Conservation (phyloP, 441 rosid species). For the Viola pubescens region DNA sequence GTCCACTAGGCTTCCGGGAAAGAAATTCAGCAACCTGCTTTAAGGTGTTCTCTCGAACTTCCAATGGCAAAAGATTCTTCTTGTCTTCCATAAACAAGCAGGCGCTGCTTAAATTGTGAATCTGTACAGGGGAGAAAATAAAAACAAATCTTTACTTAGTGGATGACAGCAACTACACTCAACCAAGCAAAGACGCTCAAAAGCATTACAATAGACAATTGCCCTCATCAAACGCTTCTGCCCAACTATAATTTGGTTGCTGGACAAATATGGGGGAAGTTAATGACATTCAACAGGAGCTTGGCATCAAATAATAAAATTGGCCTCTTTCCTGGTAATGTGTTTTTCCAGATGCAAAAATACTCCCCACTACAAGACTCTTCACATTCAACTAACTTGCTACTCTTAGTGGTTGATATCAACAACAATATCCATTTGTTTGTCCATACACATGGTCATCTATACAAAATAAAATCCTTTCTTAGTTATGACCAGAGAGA, state of each 20-base stretch:
- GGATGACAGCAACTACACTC: constrained; percentile 1
- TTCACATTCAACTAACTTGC: too few relatives aligned
- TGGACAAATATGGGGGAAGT: too few relatives aligned
- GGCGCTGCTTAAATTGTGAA: constrained; percentile 69
- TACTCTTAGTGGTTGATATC: too few relatives aligned
- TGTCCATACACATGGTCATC: too few relatives aligned
- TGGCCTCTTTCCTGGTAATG: too few relatives aligned
- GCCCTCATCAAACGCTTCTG: neutral
- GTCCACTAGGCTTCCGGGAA: constrained; percentile 64
- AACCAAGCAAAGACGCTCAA: constrained; percentile 8
- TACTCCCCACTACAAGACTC: too few relatives aligned
- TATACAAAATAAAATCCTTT: too few relatives aligned
- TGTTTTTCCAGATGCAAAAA: too few relatives aligned
- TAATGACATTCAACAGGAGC: too few relatives aligned
- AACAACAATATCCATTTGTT: too few relatives aligned
- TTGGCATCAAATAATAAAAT: too few relatives aligned
- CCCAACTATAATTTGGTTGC: neutral
- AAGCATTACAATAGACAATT: neutral
- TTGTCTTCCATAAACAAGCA: constrained; percentile 49
- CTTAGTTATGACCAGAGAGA: too few relatives aligned
- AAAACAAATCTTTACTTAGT: constrained; percentile 10
- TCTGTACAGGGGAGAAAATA: constrained; percentile 40
- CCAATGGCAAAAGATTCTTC: constrained; percentile 76
- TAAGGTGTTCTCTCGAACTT: constrained; percentile 86
- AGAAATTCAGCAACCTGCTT: constrained; percentile 80